A percentile compares a stretch with the other conserved stretches of the same genome.
Conservation (phyloP, 2,329 filamentous ascomycete species). For the Sporothrix mexicana region DNA sequence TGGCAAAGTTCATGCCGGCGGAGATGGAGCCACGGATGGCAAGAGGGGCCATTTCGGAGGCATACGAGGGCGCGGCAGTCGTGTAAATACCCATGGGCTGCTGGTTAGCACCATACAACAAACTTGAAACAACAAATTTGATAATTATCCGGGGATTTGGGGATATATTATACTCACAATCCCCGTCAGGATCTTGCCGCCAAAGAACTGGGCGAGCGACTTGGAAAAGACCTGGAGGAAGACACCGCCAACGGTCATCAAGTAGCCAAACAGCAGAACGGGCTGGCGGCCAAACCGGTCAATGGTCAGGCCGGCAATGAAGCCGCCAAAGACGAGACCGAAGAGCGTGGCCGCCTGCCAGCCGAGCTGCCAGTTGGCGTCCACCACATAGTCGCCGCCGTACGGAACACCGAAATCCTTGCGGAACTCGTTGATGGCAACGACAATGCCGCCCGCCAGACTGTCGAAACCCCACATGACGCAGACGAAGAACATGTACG, state of each 20-base stretch:
- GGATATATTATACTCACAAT: too few species aligned
- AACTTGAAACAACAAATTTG: too few species aligned
- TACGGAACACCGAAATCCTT: conserved; percentile 48
- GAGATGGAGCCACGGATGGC: conserved; percentile 40
- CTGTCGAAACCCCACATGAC: conserved; percentile 44
- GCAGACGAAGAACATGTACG: conserved; percentile 38
- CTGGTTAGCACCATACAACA: too few species aligned
- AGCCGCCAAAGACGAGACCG: conserved; percentile 31
- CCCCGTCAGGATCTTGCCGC: conserved; percentile 46
- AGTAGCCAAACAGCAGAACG: conserved; percentile 40
- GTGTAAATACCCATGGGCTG: conserved; percentile 40
- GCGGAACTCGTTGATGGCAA: conserved; percentile 49
- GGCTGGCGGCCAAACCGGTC: conserved; percentile 43
- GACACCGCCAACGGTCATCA: conserved; percentile 44
- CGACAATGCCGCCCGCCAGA: conserved; percentile 46
- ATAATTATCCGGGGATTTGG: too few species aligned
- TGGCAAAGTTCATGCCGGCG: conserved; percentile 41
- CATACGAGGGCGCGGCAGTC: conserved; percentile 39
- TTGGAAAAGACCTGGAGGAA: conserved; percentile 47
- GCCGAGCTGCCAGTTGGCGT: conserved; percentile 49
- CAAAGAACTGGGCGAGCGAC: conserved; percentile 46
- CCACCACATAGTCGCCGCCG: conserved; percentile 46
- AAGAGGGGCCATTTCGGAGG: conserved; percentile 40
- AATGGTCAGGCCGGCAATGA: conserved; percentile 41
- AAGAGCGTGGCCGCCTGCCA: conserved; percentile 45